Evolutionary conservation across 2,329 filamentous ascomycete species (phyloP).

Genomic region (Apiospora arundinis): DNA sequence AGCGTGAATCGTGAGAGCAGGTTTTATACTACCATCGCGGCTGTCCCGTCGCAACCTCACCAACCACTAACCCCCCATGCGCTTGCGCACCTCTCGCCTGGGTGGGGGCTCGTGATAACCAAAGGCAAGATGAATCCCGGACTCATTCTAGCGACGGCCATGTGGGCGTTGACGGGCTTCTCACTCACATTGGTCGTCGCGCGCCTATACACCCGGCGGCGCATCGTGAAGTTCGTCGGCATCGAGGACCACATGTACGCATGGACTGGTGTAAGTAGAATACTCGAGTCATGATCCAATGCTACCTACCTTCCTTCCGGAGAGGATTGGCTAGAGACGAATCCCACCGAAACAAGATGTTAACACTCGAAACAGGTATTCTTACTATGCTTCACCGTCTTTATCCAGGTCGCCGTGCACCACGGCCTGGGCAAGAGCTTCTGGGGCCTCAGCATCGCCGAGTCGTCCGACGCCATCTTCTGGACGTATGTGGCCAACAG

Average conservation of each 20-base stretch:
- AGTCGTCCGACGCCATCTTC: constrained; percentile 45
- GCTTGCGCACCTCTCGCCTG: constrained; percentile 8
- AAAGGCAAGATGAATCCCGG: constrained; percentile 38
- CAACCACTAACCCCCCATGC: constrained; percentile 8
- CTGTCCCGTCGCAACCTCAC: neutral
- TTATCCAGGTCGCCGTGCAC: constrained; percentile 44
- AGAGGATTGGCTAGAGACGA: too few species aligned
- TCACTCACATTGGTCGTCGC: constrained; percentile 35
- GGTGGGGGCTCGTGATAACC: constrained; percentile 11
- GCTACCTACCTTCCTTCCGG: too few species aligned
- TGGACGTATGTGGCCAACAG: constrained; percentile 47
- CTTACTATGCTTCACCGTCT: constrained; percentile 42
- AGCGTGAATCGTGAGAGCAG: neutral
- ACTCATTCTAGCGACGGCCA: constrained; percentile 36
- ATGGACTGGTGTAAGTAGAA: constrained; percentile 37
- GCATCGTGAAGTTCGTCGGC: constrained; percentile 44
- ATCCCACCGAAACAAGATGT: too few species aligned
- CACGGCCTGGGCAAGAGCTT: constrained; percentile 43
- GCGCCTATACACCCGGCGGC: constrained; percentile 37
- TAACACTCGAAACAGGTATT: too few species aligned
- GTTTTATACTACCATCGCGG: neutral
- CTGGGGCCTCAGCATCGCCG: constrained; percentile 38
- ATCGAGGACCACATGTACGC: constrained; percentile 45
- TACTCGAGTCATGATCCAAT: neutral
- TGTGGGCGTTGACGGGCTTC: constrained; percentile 45